Percentiles rank a stretch among this genome's conserved stretches.
Evolutionary conservation across 352 stramenopile species (phyloP).

Genomic region (Phytophthora cactorum): DNA sequence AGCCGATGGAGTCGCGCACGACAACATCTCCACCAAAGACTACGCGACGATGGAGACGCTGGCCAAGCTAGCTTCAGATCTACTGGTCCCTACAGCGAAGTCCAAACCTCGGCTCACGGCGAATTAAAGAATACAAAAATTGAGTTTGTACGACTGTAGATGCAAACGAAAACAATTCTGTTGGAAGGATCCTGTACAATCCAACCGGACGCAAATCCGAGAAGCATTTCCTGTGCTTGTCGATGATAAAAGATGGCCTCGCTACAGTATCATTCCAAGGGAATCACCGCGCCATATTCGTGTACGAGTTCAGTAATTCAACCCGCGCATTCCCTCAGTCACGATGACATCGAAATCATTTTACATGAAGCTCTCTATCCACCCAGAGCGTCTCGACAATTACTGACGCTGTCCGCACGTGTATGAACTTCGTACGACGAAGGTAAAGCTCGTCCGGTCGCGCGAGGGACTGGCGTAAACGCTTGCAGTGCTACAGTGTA

Average conservation of each 20-base stretch:
- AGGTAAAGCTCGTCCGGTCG: neutral
- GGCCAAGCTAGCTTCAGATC: slow-evolving; percentile 52
- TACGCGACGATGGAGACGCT: slow-evolving; percentile 75
- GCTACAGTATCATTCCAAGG: too few species aligned
- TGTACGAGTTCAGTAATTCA: neutral
- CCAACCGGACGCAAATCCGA: slow-evolving; percentile 17
- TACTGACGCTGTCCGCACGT: too few species aligned
- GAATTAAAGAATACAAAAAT: too few species aligned
- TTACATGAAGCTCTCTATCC: too few species aligned
- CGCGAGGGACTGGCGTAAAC: slow-evolving; percentile 23
- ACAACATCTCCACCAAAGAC: slow-evolving; percentile 67
- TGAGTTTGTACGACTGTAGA: too few species aligned
- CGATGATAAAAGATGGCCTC: too few species aligned
- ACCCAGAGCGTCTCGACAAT: neutral
- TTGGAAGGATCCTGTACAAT: too few species aligned
- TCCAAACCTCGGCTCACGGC: slow-evolving; percentile 6
- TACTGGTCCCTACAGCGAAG: slow-evolving; percentile 30
- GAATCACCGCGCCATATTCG: neutral
- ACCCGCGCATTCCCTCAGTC: neutral
- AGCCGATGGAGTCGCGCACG: slow-evolving; percentile 46
- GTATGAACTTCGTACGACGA: too few species aligned
- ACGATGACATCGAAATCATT: neutral
- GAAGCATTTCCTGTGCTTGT: slow-evolving; percentile 12
- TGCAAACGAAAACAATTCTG: too few species aligned
- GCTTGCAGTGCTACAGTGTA: neutral